A percentile compares a stretch with the other conserved stretches of the same genome.
Evolutionary conservation across 2,329 filamentous ascomycete species (phyloP).

Genomic region (Monilinia vaccinii-corymbosi): DNA sequence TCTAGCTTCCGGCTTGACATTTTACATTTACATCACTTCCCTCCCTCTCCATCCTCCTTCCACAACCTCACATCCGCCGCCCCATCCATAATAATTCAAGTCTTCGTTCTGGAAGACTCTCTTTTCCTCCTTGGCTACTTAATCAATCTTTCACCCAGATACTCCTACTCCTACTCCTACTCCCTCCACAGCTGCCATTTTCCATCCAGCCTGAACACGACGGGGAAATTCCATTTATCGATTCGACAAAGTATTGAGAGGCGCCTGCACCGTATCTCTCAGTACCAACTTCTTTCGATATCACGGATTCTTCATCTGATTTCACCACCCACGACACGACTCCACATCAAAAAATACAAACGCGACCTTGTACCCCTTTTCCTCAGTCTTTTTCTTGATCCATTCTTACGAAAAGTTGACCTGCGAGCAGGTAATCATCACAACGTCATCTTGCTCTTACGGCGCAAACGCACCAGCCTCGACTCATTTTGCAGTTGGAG

Average conservation of each 20-base stretch:
- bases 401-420: neutral
- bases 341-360: neutral
- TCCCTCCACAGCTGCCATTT: slow-evolving; percentile 15
- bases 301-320: slow-evolving; percentile 14
- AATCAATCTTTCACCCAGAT: too few species aligned
- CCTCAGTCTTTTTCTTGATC: neutral
- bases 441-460: neutral
- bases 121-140: neutral
- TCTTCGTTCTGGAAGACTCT: neutral
- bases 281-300: slow-evolving; percentile 17
- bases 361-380: slow-evolving; percentile 2
- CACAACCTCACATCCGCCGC: neutral
- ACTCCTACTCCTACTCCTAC: neutral
- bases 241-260: slow-evolving; percentile 18
- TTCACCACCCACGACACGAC: slow-evolving; percentile 2
- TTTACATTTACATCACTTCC: too few species aligned
- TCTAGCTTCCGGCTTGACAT: too few species aligned
- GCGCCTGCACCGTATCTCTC: slow-evolving; percentile 31
- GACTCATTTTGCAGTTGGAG: slow-evolving; percentile 20
- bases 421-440: slow-evolving; percentile 10
- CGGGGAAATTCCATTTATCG: neutral
- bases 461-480: slow-evolving; percentile 11
- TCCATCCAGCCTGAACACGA: slow-evolving; percentile 12
- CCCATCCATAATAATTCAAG: slow-evolving; percentile 7
- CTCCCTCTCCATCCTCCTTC: too few species aligned